Evolutionary conservation across 2,329 filamentous ascomycete genomes (phyloP).

Genomic region (Didymella glomerata): DNA sequence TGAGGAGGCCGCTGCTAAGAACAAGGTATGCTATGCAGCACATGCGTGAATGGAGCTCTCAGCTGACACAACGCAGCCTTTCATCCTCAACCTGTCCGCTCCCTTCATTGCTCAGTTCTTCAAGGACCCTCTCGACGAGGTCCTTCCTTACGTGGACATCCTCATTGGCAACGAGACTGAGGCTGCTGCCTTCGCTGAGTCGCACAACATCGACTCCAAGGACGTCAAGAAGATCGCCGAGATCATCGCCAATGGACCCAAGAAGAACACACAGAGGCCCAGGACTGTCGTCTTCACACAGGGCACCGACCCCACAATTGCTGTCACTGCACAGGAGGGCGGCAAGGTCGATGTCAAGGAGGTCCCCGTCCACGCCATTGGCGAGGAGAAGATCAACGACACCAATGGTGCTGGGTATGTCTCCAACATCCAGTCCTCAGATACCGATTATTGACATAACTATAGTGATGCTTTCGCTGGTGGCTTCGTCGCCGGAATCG

Average conservation of each 20-base stretch:
- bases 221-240: slow-evolving; percentile 87
- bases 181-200: slow-evolving; percentile 84
- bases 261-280: slow-evolving; percentile 86
- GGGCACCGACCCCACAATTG: slow-evolving; percentile 87
- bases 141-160: slow-evolving; percentile 92
- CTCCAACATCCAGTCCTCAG: background rate
- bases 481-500: slow-evolving; percentile 88
- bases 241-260: slow-evolving; percentile 85
- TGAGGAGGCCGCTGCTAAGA: slow-evolving; percentile 84
- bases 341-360: slow-evolving; percentile 72
- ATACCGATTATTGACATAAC: slow-evolving; percentile 13
- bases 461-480: slow-evolving; percentile 90
- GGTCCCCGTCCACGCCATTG: slow-evolving; percentile 83
- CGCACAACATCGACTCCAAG: slow-evolving; percentile 75
- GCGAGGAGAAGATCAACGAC: slow-evolving; percentile 82
- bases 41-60: background rate
- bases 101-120: slow-evolving; percentile 98
- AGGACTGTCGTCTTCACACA: slow-evolving; percentile 93
- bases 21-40: slow-evolving; percentile 71
- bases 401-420: slow-evolving; percentile 86
- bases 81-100: slow-evolving; percentile 90
- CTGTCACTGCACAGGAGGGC: slow-evolving; percentile 75
- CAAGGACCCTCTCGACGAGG: slow-evolving; percentile 90
- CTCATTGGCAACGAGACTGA: slow-evolving; percentile 97
- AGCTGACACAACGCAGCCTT: slow-evolving; percentile 58